These are phyloP conservation scores for Trichosanthes truncata DNA, from an alignment of 306 rosid species.

Conservation along the genomic window DNA sequence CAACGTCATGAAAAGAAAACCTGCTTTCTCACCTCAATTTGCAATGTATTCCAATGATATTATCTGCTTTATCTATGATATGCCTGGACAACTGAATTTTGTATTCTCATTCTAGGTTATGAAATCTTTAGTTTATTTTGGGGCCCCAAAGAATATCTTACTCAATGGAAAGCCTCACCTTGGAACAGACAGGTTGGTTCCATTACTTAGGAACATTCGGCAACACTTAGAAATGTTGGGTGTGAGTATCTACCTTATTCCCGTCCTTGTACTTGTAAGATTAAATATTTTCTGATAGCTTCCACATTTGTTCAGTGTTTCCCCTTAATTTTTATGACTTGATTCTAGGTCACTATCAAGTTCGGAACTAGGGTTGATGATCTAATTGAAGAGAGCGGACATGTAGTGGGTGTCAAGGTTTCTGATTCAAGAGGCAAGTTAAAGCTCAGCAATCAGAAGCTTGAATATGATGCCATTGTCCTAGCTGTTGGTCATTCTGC, in stretches of 20 bases:
- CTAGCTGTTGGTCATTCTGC: conserved; percentile 99
- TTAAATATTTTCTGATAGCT: conserved; percentile 2
- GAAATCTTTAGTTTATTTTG: conserved; percentile 86
- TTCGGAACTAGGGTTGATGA: conserved; percentile 90
- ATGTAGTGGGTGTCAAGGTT: conserved; percentile 47
- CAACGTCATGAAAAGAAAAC: not conserved
- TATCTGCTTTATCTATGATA: conserved; percentile 7
- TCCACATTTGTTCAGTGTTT: conserved; percentile 14
- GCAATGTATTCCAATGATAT: not conserved
- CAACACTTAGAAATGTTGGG: conserved; percentile 66
- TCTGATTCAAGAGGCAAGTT: conserved; percentile 60
- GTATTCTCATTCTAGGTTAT: conserved; percentile 51
- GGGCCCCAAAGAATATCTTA: conserved; percentile 80
- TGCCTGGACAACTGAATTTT: not conserved
- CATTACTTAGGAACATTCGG: conserved; percentile 86
- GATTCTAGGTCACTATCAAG: conserved; percentile 63
- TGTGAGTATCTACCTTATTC: conserved; percentile 44
- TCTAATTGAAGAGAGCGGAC: conserved; percentile 52
- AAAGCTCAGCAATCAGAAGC: conserved; percentile 41
- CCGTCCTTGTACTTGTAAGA: conserved; percentile 10
- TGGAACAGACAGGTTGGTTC: conserved; percentile 93
- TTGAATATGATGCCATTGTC: conserved; percentile 68
- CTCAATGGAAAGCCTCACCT: conserved; percentile 88
- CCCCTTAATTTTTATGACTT: conserved; percentile 11
- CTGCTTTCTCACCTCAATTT: not conserved